Conservation (phyloP, 257 asterid species). For the Forsythia viridissima region DNA sequence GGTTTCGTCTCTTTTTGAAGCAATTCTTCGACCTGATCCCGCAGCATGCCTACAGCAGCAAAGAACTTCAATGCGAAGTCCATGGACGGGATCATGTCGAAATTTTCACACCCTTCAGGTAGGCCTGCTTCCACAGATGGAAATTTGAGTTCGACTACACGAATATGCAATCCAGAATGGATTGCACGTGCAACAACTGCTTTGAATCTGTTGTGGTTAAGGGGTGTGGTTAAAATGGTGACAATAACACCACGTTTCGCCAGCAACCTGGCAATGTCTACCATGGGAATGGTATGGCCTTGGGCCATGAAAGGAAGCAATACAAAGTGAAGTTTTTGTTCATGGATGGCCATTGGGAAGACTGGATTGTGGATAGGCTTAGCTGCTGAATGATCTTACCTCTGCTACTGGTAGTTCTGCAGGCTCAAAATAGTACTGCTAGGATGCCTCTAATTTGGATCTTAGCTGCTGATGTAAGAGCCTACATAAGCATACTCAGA, state of each 20-base stretch:
- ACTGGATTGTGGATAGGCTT: neutral
- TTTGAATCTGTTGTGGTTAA: slow-evolving; percentile 31
- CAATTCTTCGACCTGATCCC: slow-evolving; percentile 38
- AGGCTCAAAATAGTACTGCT: neutral
- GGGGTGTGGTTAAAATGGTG: slow-evolving; percentile 49
- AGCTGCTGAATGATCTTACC: neutral
- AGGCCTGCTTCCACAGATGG: slow-evolving; percentile 46
- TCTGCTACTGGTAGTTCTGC: neutral
- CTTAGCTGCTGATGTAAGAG: slow-evolving; percentile 2
- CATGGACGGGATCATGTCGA: slow-evolving; percentile 43
- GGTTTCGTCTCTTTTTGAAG: slow-evolving; percentile 33
- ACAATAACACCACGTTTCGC: slow-evolving; percentile 38
- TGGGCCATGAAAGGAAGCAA: slow-evolving; percentile 58
- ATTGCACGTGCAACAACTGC: slow-evolving; percentile 26
- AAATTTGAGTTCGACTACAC: slow-evolving; percentile 32
- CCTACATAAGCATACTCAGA: neutral
- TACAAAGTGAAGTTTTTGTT: slow-evolving; percentile 43
- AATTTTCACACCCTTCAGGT: slow-evolving; percentile 50
- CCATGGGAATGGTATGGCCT: slow-evolving; percentile 59
- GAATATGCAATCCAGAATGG: slow-evolving; percentile 29
- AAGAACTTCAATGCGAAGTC: slow-evolving; percentile 25
- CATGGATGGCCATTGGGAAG: slow-evolving; percentile 34
- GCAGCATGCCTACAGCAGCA: slow-evolving; percentile 35
- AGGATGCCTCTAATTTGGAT: neutral
- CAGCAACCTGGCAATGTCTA: slow-evolving; percentile 40